These are phyloP conservation scores for Monosporascus ibericus DNA, from an alignment of 2,329 filamentous ascomycete species.

Conservation along the genomic window DNA sequence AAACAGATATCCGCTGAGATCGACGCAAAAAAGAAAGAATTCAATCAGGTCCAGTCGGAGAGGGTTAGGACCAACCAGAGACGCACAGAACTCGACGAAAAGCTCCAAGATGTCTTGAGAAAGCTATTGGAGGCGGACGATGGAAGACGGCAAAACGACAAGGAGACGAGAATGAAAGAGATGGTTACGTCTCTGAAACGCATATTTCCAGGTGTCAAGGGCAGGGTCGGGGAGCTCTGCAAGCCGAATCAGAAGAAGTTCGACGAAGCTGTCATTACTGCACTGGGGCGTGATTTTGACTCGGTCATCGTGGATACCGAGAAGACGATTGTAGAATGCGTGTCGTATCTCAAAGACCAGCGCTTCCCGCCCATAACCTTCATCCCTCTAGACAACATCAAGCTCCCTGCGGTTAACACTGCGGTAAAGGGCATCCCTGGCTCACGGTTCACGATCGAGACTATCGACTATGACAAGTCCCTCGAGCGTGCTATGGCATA, in stretches of 20 bases:
- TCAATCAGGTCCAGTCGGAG: conserved; percentile 79
- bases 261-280: conserved; percentile 85
- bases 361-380: conserved; percentile 85
- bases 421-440: conserved; percentile 85
- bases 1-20: conserved; percentile 72
- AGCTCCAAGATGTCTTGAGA: conserved; percentile 72
- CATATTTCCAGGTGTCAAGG: conserved; percentile 86
- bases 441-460: conserved; percentile 87
- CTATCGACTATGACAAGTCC: conserved; percentile 84
- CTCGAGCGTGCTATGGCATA: conserved; percentile 91
- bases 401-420: conserved; percentile 84
- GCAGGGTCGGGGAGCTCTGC: conserved; percentile 84
- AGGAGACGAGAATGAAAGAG: conserved; percentile 72
- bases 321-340: conserved; percentile 89
- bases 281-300: conserved; percentile 88
- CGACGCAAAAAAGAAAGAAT: conserved; percentile 81
- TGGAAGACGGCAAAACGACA: conserved; percentile 77
- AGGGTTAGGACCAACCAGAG: conserved; percentile 74
- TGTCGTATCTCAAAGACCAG: conserved; percentile 89
- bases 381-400: conserved; percentile 94
- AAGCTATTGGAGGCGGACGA: conserved; percentile 83
- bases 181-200: conserved; percentile 81
- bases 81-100: conserved; percentile 85
- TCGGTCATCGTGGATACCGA: conserved; percentile 92
- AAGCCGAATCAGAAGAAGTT: conserved; percentile 97